Evolutionary conservation across 495 filamentous ascomycete species (phyloP).

Genomic region (Tetracladium marchalianum): DNA sequence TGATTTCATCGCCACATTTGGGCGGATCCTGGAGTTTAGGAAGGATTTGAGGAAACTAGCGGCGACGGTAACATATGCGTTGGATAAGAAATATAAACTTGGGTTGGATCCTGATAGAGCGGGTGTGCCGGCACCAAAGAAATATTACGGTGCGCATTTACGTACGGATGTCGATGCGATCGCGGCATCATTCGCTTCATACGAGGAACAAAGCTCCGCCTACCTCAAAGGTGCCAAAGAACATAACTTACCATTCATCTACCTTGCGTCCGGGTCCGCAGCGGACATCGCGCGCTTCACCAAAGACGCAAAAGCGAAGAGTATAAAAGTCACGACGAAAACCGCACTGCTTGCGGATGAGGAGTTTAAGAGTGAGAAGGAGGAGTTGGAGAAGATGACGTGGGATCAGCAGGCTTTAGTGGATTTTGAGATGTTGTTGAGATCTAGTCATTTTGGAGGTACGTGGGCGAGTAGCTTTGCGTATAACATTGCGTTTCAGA

Average conservation of each 20-base stretch:
- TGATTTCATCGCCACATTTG: constrained; percentile 21
- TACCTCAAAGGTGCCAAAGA: constrained; percentile 5
- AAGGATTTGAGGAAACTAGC: constrained; percentile 21
- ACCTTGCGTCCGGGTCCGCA: constrained; percentile 21
- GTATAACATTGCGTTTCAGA: constrained; percentile 26
- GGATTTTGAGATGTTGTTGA: constrained; percentile 30
- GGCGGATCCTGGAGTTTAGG: constrained; percentile 21
- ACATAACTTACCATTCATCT: constrained; percentile 15
- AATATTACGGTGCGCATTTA: constrained; percentile 20
- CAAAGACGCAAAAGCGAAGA: constrained; percentile 5
- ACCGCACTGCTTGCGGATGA: constrained; percentile 15
- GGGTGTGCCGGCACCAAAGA: background rate
- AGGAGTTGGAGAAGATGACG: constrained; percentile 14
- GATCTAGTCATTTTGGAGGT: constrained; percentile 22
- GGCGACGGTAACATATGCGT: constrained; percentile 22
- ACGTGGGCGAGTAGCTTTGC: constrained; percentile 22
- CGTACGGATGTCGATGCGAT: constrained; percentile 10
- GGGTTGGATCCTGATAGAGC: background rate
- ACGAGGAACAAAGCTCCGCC: constrained; percentile 1
- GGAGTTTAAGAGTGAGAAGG: constrained; percentile 12
- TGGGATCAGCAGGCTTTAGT: constrained; percentile 27
- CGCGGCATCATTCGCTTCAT: constrained; percentile 2
- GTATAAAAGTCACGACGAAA: constrained; percentile 23
- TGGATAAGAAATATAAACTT: constrained; percentile 12
- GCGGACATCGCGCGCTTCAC: constrained; percentile 16